Percentiles rank a stretch among this genome's conserved stretches.
These are phyloP conservation scores for Melanogaster broomeanus DNA, from an alignment of 768 basidiomycete genomes.

Conservation along the genomic window DNA sequence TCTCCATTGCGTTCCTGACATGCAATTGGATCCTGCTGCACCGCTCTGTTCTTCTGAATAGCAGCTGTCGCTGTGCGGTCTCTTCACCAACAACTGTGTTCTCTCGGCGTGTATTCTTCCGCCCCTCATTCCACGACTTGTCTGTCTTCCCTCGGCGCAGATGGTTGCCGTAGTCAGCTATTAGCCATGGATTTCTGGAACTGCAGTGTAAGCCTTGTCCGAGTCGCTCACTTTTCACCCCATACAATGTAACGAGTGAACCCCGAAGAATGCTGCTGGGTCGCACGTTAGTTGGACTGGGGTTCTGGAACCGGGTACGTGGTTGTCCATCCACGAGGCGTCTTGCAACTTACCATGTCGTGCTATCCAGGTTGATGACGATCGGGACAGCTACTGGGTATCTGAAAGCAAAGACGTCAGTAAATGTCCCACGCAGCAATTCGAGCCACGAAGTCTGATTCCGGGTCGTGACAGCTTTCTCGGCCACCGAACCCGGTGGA, in stretches of 20 bases:
- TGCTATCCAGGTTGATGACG: conserved; percentile 78
- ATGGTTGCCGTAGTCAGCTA: conserved; percentile 89
- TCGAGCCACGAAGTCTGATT: conserved; percentile 9
- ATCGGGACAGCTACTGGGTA: conserved; percentile 96
- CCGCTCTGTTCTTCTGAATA: conserved; percentile 88
- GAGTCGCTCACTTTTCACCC: background rate
- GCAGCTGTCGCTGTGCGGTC: conserved; percentile 89
- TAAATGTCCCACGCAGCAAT: conserved; percentile 4
- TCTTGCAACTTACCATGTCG: conserved; percentile 1
- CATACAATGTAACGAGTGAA: conserved; percentile 2
- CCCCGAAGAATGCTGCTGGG: conserved; percentile 85
- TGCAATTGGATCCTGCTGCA: conserved; percentile 61
- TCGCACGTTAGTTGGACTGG: conserved; percentile 87
- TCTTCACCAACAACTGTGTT: conserved; percentile 89
- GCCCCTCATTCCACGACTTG: background rate
- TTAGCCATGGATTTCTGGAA: conserved; percentile 99
- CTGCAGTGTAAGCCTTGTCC: conserved; percentile 69
- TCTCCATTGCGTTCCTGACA: conserved; percentile 15
- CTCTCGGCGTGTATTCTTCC: conserved; percentile 65
- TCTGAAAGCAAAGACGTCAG: conserved; percentile 95
- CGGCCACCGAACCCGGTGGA: conserved; percentile 87
- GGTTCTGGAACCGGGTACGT: conserved; percentile 94
- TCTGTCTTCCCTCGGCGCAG: conserved; percentile 32
- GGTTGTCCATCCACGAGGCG: background rate
- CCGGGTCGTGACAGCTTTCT: conserved; percentile 71